Evolutionary conservation across 108 stramenopile species (phyloP).

Genomic region (Cyclotella sp.): DNA sequence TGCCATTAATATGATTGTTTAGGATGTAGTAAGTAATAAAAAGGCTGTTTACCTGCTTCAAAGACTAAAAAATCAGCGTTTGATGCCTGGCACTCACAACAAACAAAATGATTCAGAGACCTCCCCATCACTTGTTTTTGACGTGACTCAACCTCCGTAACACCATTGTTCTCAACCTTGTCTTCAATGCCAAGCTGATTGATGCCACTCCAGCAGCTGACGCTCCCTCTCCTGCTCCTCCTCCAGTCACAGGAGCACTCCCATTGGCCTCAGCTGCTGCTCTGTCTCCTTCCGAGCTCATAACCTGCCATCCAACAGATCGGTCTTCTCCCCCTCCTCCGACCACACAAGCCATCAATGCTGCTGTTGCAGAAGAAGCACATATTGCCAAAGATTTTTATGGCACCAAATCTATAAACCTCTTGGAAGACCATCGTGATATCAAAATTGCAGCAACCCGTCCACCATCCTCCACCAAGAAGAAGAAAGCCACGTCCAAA

Average conservation of each 20-base stretch:
- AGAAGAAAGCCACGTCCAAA: neutral
- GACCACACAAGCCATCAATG: neutral
- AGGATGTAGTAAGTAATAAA: no score
- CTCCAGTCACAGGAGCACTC: neutral
- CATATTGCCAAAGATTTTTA: neutral
- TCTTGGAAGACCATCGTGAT: neutral
- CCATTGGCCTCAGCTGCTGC: neutral
- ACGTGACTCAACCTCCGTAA: no score
- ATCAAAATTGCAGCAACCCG: neutral
- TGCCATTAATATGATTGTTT: no score
- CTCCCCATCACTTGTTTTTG: no score
- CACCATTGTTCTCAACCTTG: no score
- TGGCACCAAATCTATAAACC: neutral
- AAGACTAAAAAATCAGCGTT: no score
- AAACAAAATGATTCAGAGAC: no score
- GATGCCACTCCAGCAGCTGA: no score
- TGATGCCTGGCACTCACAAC: no score
- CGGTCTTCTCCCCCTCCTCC: conserved; percentile 1
- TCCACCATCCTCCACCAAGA: neutral
- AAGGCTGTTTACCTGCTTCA: no score
- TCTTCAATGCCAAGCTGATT: no score
- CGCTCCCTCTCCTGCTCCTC: neutral
- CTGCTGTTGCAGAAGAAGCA: neutral
- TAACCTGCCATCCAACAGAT: neutral
- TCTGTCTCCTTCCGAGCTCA: neutral